These are phyloP conservation scores for Globisporangium radiosum DNA, from an alignment of 352 stramenopile genomes.

Conservation along the genomic window DNA sequence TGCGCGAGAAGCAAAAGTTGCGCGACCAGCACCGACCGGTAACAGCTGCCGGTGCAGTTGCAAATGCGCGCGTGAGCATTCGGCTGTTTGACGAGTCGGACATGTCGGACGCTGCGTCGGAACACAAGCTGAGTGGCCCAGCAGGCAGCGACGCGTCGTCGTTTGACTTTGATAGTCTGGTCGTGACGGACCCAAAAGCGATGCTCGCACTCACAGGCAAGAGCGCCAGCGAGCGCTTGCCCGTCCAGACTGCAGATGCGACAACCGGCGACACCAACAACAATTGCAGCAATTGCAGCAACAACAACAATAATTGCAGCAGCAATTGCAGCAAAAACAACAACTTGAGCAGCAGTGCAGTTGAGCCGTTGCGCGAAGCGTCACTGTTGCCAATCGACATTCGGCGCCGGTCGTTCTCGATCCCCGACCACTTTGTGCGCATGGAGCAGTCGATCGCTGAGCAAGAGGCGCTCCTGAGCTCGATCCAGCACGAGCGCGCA, in stretches of 20 bases:
- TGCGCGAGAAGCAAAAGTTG: constrained; percentile 50
- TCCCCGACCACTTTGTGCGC: constrained; percentile 40
- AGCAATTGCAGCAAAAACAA: background rate
- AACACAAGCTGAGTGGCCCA: constrained; percentile 10
- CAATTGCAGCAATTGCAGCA: background rate
- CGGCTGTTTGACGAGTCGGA: constrained; percentile 40
- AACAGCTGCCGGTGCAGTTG: constrained; percentile 5
- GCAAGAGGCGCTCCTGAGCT: constrained; percentile 52
- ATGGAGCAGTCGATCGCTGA: constrained; percentile 61
- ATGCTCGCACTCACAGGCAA: background rate
- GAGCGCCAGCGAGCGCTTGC: background rate
- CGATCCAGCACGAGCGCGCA: constrained; percentile 45
- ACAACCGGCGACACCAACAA: too few relatives aligned
- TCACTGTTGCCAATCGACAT: constrained; percentile 13
- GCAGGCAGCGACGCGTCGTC: constrained; percentile 21
- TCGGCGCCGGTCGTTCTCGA: constrained; percentile 35
- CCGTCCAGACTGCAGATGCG: background rate
- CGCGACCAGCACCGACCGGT: constrained; percentile 7
- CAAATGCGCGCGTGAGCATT: constrained; percentile 13
- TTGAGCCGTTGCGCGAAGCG: background rate
- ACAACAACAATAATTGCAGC: background rate
- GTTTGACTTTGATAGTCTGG: constrained; percentile 42
- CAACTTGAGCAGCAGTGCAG: background rate
- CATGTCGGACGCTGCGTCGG: constrained; percentile 1
- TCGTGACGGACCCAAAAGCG: constrained; percentile 14